phyloP scores from a whole-genome alignment of 306 rosid species.

The Inga laurina region DNA sequence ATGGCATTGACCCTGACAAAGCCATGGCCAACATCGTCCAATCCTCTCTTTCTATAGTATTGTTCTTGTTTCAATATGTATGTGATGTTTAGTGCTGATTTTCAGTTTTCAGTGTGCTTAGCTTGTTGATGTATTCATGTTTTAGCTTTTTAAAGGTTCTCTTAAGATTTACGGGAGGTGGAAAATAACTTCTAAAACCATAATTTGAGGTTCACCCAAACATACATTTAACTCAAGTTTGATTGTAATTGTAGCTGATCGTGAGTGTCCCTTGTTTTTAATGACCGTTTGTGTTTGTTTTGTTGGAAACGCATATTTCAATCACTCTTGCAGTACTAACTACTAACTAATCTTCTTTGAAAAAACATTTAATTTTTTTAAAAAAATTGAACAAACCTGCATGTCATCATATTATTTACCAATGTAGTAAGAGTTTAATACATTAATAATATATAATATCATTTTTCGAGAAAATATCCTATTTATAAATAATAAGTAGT shows the following conservation, averaged over 20 bases:
- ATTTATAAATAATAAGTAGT: no score
- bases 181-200: no score
- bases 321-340: background rate
- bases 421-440: no score
- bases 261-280: background rate
- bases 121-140: no score
- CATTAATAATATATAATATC: background rate
- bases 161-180: no score
- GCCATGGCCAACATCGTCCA: conserved; percentile 41
- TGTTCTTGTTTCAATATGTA: background rate
- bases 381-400: background rate
- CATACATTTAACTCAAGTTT: no score
- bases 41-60: conserved; percentile 12
- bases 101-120: background rate
- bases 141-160: no score
- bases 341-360: background rate
- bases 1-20: conserved; percentile 36
- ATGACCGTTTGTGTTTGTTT: background rate
- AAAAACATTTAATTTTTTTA: background rate
- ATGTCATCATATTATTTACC: background rate
- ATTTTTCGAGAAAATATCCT: no score
- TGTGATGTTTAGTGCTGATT: background rate
- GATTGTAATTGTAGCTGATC: background rate
- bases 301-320: background rate
- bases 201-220: no score